phyloP scores from a whole-genome alignment of 805 yeast species.

The Vanderwaltozyma yarrowii region DNA sequence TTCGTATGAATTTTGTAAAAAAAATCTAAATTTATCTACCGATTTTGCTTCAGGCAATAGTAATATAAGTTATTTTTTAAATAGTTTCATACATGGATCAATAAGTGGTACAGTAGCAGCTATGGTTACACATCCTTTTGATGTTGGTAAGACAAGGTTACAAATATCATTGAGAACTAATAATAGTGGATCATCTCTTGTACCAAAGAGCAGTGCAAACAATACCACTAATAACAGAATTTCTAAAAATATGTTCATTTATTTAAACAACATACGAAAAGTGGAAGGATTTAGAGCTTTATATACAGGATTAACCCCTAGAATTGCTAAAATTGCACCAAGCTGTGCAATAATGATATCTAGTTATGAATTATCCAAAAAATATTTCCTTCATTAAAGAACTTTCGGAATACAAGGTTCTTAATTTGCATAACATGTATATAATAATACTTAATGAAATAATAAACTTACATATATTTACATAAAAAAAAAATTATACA shows the following conservation, averaged over 20 bases:
- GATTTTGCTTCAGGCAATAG: slow-evolving; percentile 5
- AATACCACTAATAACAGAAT: slow-evolving; percentile 6
- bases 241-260: slow-evolving; percentile 50
- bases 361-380: slow-evolving; percentile 79
- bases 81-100: slow-evolving; percentile 74
- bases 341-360: slow-evolving; percentile 98
- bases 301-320: slow-evolving; percentile 80
- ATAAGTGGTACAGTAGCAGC: slow-evolving; percentile 82
- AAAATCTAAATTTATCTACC: slow-evolving; percentile 3
- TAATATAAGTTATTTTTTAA: slow-evolving; percentile 35
- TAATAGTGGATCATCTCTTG: too few relatives aligned
- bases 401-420: too few relatives aligned
- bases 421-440: neutral
- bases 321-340: slow-evolving; percentile 88
- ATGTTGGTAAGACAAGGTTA: slow-evolving; percentile 89
- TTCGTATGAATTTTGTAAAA: slow-evolving; percentile 52
- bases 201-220: slow-evolving; percentile 8
- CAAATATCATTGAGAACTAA: slow-evolving; percentile 65
- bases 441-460: too few relatives aligned
- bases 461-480: too few relatives aligned
- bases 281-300: slow-evolving; percentile 75
- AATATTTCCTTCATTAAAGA: neutral
- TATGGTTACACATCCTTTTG: slow-evolving; percentile 83
- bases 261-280: slow-evolving; percentile 49
- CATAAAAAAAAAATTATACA: too few relatives aligned